Base-by-base conservation (phyloP, 2,329 filamentous ascomycete species). In the Neonectria faginata region DNA sequence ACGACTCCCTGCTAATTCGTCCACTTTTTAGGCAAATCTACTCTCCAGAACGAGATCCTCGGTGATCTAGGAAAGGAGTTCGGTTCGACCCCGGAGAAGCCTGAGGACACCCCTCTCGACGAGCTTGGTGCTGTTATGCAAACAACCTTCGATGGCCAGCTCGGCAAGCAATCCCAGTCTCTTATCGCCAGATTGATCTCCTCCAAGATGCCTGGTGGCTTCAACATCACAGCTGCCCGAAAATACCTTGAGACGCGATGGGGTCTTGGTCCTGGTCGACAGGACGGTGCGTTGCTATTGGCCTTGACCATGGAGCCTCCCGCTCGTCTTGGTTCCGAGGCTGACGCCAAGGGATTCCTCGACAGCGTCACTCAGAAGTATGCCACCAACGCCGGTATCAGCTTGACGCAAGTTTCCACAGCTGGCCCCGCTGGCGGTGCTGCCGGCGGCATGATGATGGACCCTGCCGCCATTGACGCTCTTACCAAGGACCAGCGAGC, bases 161-260 rank as follows among this genome's bases (percentile, higher is more conserved):
- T 99, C 66, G 96, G 96, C 80, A 99, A 99, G 83, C 94, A 97
- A 74, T 97, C 96, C 0, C 91, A 92, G 58, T 97, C 94, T 3
- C 88, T 99, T 62, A 91, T 99, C 79, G 96, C 96, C 54, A 91
- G 96, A 72, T 85, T 99, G 78, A 96, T 99, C 47, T 98, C 96
- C 2, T 97, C 96, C 31, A 99, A 99, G 84, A 99, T 99, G 96
- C 96, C 96, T 52, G 96, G 95, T 83, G 96, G 96, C 67, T 99
- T 99, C 88, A 99, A 98, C 80, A 98, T 98, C 79, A 98, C 95
- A 76, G 87, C 93, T 12, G 93, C 97, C 51, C 89, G 96, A 75
- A 99, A 99, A 82, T 97, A 99, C 77, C 84, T 99, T 48, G 95
- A 97, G 83, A 93, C 92, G 16, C 88, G 93, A 79, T 99, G 95